Conservation (phyloP, 208 protist species). For the Crithidia fasciculata region DNA sequence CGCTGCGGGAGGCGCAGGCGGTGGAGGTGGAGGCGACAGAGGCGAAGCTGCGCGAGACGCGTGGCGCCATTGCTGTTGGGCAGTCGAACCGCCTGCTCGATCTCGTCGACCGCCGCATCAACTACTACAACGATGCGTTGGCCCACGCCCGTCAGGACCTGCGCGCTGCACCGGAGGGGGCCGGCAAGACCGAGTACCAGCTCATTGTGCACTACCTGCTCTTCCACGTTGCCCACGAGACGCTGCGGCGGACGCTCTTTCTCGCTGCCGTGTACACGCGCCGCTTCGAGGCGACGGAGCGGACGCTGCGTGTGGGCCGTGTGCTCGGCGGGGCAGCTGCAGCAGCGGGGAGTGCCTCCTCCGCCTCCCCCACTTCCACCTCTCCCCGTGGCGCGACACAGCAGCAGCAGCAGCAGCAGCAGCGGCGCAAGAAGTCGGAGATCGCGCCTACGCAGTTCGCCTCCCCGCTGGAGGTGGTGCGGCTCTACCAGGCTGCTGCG, state of each 20-base stretch:
- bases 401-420: conserved; percentile 20
- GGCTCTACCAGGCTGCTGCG: conserved; percentile 74
- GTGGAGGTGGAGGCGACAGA: conserved; percentile 61
- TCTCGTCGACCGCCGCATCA: conserved; percentile 81
- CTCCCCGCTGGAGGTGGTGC: conserved; percentile 84
- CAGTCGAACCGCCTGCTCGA: conserved; percentile 79
- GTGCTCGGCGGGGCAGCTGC: neutral
- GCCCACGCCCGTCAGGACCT: conserved; percentile 78
- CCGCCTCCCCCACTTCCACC: neutral
- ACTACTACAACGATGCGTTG: conserved; percentile 84
- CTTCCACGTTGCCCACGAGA: conserved; percentile 76
- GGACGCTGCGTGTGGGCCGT: conserved; percentile 30
- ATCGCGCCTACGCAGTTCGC: conserved; percentile 73
- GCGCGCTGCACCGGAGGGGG: conserved; percentile 51
- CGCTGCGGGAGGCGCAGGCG: conserved; percentile 70
- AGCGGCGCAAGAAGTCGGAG: conserved; percentile 43
- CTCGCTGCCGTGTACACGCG: conserved; percentile 70
- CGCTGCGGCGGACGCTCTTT: conserved; percentile 75
- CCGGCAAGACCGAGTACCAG: conserved; percentile 63
- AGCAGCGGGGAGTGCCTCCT: neutral
- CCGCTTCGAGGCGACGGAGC: conserved; percentile 80
- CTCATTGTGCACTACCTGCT: conserved; percentile 82
- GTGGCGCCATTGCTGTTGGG: conserved; percentile 55
- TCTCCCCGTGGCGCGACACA: neutral
- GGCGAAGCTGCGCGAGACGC: conserved; percentile 48